Conservation (phyloP, 2,329 filamentous ascomycete genomes). For the Diaporthe destruens region DNA sequence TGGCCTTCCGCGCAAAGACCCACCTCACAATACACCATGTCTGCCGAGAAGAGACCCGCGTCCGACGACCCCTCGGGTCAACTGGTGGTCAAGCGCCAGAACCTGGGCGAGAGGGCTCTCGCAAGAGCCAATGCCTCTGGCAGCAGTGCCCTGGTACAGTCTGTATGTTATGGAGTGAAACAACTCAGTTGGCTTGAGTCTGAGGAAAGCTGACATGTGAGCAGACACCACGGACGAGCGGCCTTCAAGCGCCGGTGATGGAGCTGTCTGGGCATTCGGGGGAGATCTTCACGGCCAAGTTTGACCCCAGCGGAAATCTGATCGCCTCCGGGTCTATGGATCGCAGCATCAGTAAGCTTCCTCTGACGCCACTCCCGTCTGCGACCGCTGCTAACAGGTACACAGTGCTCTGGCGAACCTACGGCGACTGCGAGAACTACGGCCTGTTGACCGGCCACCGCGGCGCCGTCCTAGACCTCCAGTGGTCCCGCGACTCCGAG, state of each 20-base stretch:
- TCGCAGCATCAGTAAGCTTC: conserved; percentile 80
- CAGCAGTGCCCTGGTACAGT: conserved; percentile 62
- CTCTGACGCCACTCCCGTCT: not conserved
- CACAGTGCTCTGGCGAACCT: conserved; percentile 91
- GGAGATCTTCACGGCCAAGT: conserved; percentile 91
- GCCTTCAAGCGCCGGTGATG: conserved; percentile 91
- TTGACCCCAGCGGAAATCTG: conserved; percentile 87
- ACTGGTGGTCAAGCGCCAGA: conserved; percentile 90
- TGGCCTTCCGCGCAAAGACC: conserved; percentile 16
- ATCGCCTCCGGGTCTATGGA: conserved; percentile 98
- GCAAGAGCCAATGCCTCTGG: conserved; percentile 65
- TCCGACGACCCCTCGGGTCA: conserved; percentile 85
- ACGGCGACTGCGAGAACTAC: conserved; percentile 95
- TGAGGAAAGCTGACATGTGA: conserved; percentile 43
- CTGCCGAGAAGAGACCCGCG: conserved; percentile 92
- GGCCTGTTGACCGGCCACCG: conserved; percentile 89
- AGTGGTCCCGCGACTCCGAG: conserved; percentile 96
- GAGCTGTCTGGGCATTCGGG: conserved; percentile 86
- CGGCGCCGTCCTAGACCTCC: conserved; percentile 89
- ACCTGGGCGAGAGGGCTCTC: conserved; percentile 67
- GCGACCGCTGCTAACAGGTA: not conserved
- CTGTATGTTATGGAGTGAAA: conserved; percentile 54
- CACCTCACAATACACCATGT: conserved; percentile 69
- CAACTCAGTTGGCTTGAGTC: conserved; percentile 36
- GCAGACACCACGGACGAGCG: conserved; percentile 83